A percentile compares a stretch with the other conserved stretches of the same genome.
phyloP scores from a whole-genome alignment of 148 eudicot species.

The Fallopia convolvulus region DNA sequence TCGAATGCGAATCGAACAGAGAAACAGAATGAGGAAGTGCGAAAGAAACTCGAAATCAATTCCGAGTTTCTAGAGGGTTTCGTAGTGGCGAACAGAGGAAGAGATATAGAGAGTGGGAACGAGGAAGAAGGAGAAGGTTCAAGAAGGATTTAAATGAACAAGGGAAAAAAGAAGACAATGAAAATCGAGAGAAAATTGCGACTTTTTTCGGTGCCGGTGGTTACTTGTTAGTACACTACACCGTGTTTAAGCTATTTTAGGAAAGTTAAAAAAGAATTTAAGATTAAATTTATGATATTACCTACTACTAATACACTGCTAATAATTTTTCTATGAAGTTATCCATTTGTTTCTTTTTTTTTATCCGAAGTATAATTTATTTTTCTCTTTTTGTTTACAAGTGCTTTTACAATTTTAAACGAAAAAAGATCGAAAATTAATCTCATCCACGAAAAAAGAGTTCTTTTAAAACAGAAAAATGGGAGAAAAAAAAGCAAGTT shows the following conservation, averaged over 20 bases:
- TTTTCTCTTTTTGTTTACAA: too few species aligned
- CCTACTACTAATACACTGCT: not conserved
- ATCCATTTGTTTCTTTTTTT: not conserved
- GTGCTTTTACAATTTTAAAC: not conserved
- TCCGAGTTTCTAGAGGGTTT: not conserved
- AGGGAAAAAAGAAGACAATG: not conserved
- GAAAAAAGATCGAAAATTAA: not conserved
- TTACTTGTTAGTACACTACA: not conserved
- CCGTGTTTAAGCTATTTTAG: not conserved
- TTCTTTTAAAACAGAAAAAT: not conserved
- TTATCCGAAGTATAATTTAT: too few species aligned
- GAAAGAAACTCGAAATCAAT: slow-evolving; percentile 4
- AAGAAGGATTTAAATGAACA: not conserved
- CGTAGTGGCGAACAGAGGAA: not conserved
- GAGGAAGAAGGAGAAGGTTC: not conserved
- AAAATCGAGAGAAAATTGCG: not conserved
- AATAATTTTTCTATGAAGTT: not conserved
- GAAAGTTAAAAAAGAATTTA: not conserved
- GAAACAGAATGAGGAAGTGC: not conserved
- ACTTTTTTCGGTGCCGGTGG: not conserved
- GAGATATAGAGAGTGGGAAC: not conserved
- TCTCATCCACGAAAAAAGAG: not conserved
- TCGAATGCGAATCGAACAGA: not conserved
- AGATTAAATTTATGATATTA: not conserved
- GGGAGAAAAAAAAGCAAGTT: not conserved